Percentiles rank a stretch among this genome's conserved stretches.
These are phyloP conservation scores for Aegilops tauschii DNA, from an alignment of 176 grass and related monocot species.

Conservation along the genomic window DNA sequence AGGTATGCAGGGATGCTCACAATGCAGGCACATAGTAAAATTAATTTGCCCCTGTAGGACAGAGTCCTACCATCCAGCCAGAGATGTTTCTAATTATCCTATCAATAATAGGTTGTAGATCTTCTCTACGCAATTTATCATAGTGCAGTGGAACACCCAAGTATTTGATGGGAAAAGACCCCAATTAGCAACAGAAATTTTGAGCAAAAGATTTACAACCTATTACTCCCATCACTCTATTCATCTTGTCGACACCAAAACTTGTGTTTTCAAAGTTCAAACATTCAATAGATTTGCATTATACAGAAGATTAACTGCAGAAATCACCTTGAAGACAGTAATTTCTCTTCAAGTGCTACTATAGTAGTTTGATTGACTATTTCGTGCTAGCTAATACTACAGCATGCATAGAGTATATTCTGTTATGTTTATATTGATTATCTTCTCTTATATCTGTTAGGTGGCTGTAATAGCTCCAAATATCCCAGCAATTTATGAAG, in stretches of 20 bases:
- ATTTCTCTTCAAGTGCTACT: not conserved
- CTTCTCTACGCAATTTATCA: no score
- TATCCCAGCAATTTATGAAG: slow-evolving; percentile 85
- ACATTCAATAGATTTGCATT: not conserved
- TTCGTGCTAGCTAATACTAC: not conserved
- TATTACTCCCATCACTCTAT: not conserved
- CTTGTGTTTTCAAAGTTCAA: not conserved
- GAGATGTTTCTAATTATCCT: no score
- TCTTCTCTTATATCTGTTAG: slow-evolving; percentile 33
- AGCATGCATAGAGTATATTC: not conserved
- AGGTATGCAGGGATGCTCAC: no score
- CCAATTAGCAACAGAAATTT: no score
- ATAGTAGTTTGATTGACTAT: slow-evolving; percentile 1
- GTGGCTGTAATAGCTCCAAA: slow-evolving; percentile 95
- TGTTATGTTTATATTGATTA: slow-evolving; percentile 25
- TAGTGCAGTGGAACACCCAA: no score
- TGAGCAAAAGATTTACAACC: no score
- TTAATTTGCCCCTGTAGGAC: no score
- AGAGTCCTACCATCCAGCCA: no score
- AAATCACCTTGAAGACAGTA: not conserved
- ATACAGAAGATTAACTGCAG: not conserved
- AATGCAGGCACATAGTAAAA: no score
- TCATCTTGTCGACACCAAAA: not conserved
- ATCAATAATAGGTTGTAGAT: no score
- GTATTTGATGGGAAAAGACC: no score